Conservation (phyloP, 345 rosid genomes). For the Trapa incisa region DNA sequence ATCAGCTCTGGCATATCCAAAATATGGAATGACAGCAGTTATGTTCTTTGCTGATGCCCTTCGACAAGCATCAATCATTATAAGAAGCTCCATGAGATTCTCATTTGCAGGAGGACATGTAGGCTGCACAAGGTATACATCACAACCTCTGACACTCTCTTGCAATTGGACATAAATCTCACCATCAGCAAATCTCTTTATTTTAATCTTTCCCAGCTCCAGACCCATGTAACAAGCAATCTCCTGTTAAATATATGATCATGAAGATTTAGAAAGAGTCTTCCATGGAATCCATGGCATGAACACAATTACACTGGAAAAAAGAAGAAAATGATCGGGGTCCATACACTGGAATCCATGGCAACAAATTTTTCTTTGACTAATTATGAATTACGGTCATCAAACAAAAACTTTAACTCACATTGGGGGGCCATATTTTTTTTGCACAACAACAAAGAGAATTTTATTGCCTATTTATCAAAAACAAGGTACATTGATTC, state of each 20-base stretch:
- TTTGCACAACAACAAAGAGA: too few relatives aligned
- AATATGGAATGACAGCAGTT: slow-evolving; percentile 91
- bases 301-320: neutral
- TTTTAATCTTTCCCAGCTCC: slow-evolving; percentile 84
- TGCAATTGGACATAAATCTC: slow-evolving; percentile 93
- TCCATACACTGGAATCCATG: neutral
- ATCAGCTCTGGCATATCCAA: slow-evolving; percentile 97
- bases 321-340: neutral
- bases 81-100: slow-evolving; percentile 91
- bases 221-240: slow-evolving; percentile 90
- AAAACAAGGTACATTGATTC: too few relatives aligned
- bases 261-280: neutral
- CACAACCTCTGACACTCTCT: slow-evolving; percentile 96
- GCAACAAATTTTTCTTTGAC: neutral
- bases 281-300: neutral
- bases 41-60: slow-evolving; percentile 89
- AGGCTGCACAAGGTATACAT: slow-evolving; percentile 89
- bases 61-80: slow-evolving; percentile 96
- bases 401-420: neutral
- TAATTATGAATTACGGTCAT: neutral
- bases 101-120: slow-evolving; percentile 98
- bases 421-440: too few relatives aligned
- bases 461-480: too few relatives aligned
- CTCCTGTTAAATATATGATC: slow-evolving; percentile 32
- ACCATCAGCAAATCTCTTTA: slow-evolving; percentile 90